A percentile compares a stretch with the other conserved stretches of the same genome.
Conservation (phyloP, 257 asterid genomes). For the Capsicum pubescens region DNA sequence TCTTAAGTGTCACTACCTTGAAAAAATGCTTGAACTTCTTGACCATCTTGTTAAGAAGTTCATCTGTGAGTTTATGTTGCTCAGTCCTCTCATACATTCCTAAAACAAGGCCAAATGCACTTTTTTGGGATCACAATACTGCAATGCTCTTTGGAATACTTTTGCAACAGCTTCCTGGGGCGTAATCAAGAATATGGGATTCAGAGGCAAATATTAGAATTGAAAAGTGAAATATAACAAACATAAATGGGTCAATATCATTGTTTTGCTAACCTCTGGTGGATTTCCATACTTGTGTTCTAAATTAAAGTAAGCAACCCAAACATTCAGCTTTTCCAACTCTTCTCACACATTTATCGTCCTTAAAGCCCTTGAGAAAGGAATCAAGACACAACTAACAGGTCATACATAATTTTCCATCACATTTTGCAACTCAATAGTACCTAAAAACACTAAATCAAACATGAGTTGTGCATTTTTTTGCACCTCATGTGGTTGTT, state of each 20-base stretch:
- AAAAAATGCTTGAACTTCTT: conserved; percentile 83
- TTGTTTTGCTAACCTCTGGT: conserved; percentile 63
- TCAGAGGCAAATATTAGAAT: neutral
- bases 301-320: conserved; percentile 93
- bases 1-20: conserved; percentile 58
- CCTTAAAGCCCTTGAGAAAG: conserved; percentile 75
- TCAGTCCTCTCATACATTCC: conserved; percentile 84
- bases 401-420: neutral
- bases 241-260: neutral
- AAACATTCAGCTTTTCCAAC: conserved; percentile 86
- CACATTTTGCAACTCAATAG: neutral
- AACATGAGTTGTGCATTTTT: neutral
- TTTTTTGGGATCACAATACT: conserved; percentile 84
- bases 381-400: conserved; percentile 14
- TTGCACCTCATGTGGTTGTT: conserved; percentile 7
- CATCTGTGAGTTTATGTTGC: conserved; percentile 67
- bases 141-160: conserved; percentile 82
- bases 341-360: conserved; percentile 88
- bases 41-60: conserved; percentile 78
- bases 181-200: conserved; percentile 20
- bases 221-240: conserved; percentile 17
- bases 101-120: conserved; percentile 78
- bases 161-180: conserved; percentile 79
- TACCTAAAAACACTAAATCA: conserved; percentile 4
- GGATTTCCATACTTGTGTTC: conserved; percentile 91